Evolutionary conservation across 768 basidiomycete species (phyloP).

Genomic region (Steccherinum ochraceum): DNA sequence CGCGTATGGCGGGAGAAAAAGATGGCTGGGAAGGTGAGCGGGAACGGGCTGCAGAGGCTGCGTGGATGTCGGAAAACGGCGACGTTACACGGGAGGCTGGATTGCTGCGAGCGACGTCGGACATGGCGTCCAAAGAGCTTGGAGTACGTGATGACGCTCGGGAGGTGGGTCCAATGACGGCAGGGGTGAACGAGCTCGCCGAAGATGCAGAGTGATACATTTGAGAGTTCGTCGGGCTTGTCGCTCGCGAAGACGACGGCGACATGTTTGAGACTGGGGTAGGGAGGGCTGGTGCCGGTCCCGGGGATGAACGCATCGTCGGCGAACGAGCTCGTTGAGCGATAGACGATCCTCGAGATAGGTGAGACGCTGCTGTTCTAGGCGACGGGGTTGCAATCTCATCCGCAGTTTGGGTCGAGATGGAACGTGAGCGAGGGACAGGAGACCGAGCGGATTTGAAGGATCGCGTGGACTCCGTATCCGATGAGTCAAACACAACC

Average conservation of each 20-base stretch:
- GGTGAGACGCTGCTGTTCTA: background rate
- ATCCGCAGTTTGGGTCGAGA: background rate
- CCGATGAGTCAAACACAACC: constrained; percentile 34
- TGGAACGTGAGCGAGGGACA: background rate
- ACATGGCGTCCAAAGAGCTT: background rate
- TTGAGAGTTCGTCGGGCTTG: constrained; percentile 6
- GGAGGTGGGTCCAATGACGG: constrained; percentile 8
- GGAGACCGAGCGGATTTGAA: background rate
- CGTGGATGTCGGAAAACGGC: constrained; percentile 17
- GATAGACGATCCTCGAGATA: background rate
- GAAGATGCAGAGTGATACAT: constrained; percentile 5
- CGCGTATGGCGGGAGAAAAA: no score
- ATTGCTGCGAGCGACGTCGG: constrained; percentile 3
- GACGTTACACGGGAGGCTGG: constrained; percentile 11
- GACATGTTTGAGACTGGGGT: constrained; percentile 12
- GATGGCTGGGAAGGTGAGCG: background rate
- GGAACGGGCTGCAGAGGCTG: constrained; percentile 1
- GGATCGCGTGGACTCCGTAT: constrained; percentile 4
- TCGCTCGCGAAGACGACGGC: constrained; percentile 7
- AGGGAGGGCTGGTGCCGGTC: constrained; percentile 5
- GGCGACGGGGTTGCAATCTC: constrained; percentile 10
- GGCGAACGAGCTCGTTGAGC: background rate
- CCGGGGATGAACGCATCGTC: constrained; percentile 1
- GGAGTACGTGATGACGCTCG: background rate
- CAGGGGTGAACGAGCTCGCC: constrained; percentile 14